These are phyloP conservation scores for Aspergillus hancockii DNA, from an alignment of 495 filamentous ascomycete species.

Conservation along the genomic window DNA sequence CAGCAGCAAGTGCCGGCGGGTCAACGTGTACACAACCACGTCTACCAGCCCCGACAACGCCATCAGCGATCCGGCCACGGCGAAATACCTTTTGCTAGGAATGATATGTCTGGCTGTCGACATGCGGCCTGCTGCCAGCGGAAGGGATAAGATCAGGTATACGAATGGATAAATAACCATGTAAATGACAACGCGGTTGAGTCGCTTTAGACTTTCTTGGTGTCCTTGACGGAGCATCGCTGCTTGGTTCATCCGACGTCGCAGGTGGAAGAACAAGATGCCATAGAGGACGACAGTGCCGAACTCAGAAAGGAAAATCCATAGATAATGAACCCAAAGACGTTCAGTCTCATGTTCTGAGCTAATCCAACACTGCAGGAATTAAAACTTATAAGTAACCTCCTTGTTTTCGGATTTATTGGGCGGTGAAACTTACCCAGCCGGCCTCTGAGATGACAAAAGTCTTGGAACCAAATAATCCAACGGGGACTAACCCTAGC, in stretches of 20 bases:
- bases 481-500: constrained; percentile 55
- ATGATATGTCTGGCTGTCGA: constrained; percentile 53
- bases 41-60: constrained; percentile 71
- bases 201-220: constrained; percentile 38
- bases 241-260: constrained; percentile 43
- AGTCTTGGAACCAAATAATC: constrained; percentile 50
- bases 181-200: constrained; percentile 56
- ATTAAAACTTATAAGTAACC: constrained; percentile 11
- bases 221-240: constrained; percentile 34
- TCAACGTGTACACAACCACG: constrained; percentile 65
- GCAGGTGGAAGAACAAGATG: constrained; percentile 62
- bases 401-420: not conserved
- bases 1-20: constrained; percentile 38
- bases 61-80: constrained; percentile 67
- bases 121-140: constrained; percentile 69
- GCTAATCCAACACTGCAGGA: constrained; percentile 69
- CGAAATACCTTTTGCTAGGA: constrained; percentile 59
- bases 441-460: constrained; percentile 54
- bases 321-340: constrained; percentile 74
- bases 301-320: constrained; percentile 70
- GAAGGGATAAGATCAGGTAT: constrained; percentile 68
- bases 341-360: constrained; percentile 56
- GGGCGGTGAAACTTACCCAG: constrained; percentile 37
- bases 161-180: constrained; percentile 75
- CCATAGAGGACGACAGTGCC: constrained; percentile 63